Conservation (phyloP, 441 rosid genomes). For the Croton laevigatus region DNA sequence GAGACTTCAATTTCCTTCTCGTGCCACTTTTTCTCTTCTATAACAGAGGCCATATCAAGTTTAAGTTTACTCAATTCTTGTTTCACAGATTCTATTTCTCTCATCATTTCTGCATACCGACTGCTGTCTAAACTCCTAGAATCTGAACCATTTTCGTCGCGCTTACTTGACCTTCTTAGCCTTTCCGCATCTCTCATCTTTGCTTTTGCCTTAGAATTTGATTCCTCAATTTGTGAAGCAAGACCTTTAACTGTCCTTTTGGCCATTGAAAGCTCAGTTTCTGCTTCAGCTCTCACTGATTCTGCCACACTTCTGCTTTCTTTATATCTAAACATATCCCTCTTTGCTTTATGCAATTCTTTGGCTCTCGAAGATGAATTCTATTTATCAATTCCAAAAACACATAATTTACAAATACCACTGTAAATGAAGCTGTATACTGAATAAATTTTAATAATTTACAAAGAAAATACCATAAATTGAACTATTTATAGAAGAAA, state of each 20-base stretch:
- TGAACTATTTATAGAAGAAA: too few relatives aligned
- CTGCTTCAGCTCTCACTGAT: slow-evolving; percentile 42
- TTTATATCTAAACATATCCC: slow-evolving; percentile 41
- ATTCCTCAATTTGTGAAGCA: slow-evolving; percentile 41
- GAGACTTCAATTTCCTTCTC: slow-evolving; percentile 48
- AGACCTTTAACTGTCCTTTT: slow-evolving; percentile 47
- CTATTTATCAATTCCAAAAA: slow-evolving; percentile 16
- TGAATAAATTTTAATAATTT: neutral
- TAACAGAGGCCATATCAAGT: slow-evolving; percentile 61
- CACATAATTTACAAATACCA: slow-evolving; percentile 5
- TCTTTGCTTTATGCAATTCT: slow-evolving; percentile 56
- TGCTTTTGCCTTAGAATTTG: slow-evolving; percentile 34
- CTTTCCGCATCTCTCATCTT: slow-evolving; percentile 28
- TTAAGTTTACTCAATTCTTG: slow-evolving; percentile 65
- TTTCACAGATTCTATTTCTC: slow-evolving; percentile 55
- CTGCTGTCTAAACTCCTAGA: slow-evolving; percentile 15
- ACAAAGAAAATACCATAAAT: too few relatives aligned
- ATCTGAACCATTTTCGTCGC: slow-evolving; percentile 18
- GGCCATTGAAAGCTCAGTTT: slow-evolving; percentile 45
- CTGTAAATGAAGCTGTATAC: neutral
- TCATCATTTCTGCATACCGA: slow-evolving; percentile 39
- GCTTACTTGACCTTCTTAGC: slow-evolving; percentile 25
- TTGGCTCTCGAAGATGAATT: slow-evolving; percentile 48
- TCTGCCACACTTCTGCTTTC: slow-evolving; percentile 56
- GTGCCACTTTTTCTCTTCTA: slow-evolving; percentile 49